These are phyloP conservation scores for Solanum hybrid DNA, from an alignment of 305 asterid species.

Conservation along the genomic window DNA sequence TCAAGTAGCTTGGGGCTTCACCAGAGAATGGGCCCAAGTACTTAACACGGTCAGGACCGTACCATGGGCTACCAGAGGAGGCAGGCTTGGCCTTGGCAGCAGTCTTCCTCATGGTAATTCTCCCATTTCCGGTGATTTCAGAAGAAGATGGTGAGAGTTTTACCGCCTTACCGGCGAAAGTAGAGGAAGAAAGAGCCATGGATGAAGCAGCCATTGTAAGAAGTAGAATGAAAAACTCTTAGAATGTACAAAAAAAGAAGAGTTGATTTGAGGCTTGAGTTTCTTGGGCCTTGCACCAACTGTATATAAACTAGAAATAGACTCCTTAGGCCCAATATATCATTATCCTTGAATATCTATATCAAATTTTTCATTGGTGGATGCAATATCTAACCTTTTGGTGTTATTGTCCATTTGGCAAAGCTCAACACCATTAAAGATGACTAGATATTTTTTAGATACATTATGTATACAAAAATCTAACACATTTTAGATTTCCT, in stretches of 20 bases:
- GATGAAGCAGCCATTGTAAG: constrained; percentile 8
- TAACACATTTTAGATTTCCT: background rate
- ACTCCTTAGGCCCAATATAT: background rate
- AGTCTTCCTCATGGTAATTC: background rate
- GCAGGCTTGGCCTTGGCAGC: background rate
- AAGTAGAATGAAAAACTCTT: background rate
- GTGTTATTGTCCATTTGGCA: background rate
- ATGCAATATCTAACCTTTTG: background rate
- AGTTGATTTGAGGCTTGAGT: background rate
- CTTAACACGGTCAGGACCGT: constrained; percentile 20
- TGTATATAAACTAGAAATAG: background rate
- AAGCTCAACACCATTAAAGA: background rate
- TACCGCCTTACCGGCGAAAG: constrained; percentile 11
- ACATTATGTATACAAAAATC: background rate
- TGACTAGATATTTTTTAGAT: background rate
- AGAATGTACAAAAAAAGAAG: background rate
- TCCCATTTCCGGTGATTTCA: background rate
- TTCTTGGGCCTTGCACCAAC: background rate
- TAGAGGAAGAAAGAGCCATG: constrained; percentile 19
- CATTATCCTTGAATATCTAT: background rate
- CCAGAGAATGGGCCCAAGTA: constrained; percentile 28
- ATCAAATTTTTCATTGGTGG: background rate
- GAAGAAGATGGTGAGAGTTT: background rate
- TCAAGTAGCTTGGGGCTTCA: constrained; percentile 18
- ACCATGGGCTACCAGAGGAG: constrained; percentile 14